A percentile compares a stretch with the other conserved stretches of the same genome.
Conservation (phyloP, 148 eudicot genomes). For the Rhododendron ferrugineum region DNA sequence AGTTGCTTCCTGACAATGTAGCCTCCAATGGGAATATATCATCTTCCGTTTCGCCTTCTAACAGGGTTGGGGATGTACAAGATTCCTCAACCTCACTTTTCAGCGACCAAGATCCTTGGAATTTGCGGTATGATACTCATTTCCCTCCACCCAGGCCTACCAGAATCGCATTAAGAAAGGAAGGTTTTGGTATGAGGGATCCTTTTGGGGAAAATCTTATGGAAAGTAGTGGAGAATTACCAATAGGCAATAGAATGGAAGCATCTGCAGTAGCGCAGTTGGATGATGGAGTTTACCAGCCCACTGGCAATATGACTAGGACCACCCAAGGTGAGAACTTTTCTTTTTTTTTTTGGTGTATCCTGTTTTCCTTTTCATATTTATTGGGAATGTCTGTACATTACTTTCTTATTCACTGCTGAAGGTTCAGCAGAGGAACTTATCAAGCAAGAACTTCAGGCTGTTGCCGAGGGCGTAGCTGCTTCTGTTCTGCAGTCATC, state of each 20-base stretch:
- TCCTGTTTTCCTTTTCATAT: not conserved
- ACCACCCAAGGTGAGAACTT: conserved; percentile 40
- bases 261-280: conserved; percentile 26
- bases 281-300: conserved; percentile 33
- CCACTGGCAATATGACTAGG: conserved; percentile 21
- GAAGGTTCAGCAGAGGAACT: conserved; percentile 75
- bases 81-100: conserved; percentile 65
- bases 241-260: conserved; percentile 30
- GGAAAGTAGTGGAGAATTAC: conserved; percentile 35
- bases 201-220: conserved; percentile 33
- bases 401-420: conserved; percentile 7
- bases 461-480: conserved; percentile 95
- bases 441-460: conserved; percentile 84
- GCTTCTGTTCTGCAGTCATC: conserved; percentile 83
- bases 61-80: conserved; percentile 33
- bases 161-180: conserved; percentile 46
- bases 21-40: conserved; percentile 16
- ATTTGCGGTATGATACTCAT: conserved; percentile 47
- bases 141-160: conserved; percentile 72
- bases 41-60: conserved; percentile 28
- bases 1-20: conserved; percentile 17
- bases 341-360: not conserved
- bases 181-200: conserved; percentile 34
- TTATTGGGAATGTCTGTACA: not conserved
- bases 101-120: conserved; percentile 80